Base-by-base conservation (phyloP, 495 filamentous ascomycete genomes). In the Geoglossum glabrum region DNA sequence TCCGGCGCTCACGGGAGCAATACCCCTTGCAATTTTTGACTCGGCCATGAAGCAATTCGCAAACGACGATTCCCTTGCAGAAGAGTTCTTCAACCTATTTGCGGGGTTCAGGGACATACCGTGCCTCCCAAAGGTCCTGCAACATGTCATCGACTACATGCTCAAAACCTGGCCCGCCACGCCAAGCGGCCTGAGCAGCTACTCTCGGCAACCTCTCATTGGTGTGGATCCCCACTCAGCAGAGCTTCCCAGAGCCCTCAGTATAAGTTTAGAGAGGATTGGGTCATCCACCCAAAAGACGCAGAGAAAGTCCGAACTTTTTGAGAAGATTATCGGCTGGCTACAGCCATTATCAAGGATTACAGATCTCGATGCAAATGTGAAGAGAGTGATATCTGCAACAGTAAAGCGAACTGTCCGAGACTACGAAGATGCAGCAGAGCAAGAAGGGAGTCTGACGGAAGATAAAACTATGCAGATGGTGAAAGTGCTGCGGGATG, bases 21-120 rank as follows among this genome's bases (percentile, higher is more conserved):
- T 97, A 61, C 89, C 93, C 3, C 76, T 90, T 52, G 89, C 90
- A 31, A 86, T 97, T 38, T 97, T 96, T 61, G 89, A 94, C 65
- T 76, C 84, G 15, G 86, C 87, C 0, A 81, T 83, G 74, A 89
- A 86, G 64, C 77, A 92, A 64, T 82, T 85, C 56, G 77, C 78
- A 64, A 71, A 76, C 67, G 79, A 80, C 57, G 63, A 80, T 2
- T 66, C 69, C 0, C 75, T 89, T 30, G 87, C 80, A 0, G 77
- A 79, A 60, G 71, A 79, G 11, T 95, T 96, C 68, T 95, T 90
- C 64, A 74, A 84, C 61, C 78, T 90, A 69, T 85, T 88, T 59
- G 76, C 78, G 7, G 70, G 73, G 1, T 95, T 94, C 63, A 66
- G 70, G 33, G 67, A 75, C 27, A 66, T 86, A 19, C 78, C 80